Conservation (phyloP, 2,329 filamentous ascomycete genomes). For the Lasiodiplodia citricola region DNA sequence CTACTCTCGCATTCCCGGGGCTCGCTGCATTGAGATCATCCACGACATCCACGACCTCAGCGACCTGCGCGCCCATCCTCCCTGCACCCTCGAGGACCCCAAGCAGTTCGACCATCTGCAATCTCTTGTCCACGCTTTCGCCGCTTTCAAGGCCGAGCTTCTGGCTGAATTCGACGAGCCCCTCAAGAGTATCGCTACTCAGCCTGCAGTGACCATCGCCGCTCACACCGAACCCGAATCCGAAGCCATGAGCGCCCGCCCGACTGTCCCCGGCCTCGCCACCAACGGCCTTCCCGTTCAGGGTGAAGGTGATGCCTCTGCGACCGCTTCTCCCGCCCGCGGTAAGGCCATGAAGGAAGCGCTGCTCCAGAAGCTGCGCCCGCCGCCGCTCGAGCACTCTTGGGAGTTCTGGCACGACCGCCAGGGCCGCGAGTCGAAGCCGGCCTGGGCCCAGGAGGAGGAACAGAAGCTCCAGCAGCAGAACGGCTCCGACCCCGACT, state of each 20-base stretch:
- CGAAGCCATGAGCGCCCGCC: conserved; percentile 30
- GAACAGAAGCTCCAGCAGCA: conserved; percentile 34
- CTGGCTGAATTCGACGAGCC: conserved; percentile 14
- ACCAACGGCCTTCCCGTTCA: conserved; percentile 61
- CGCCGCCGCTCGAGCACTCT: conserved; percentile 56
- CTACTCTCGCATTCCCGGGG: background rate
- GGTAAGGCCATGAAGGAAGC: conserved; percentile 72
- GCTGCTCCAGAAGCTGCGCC: conserved; percentile 52
- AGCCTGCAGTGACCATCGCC: background rate
- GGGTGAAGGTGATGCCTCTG: conserved; percentile 63
- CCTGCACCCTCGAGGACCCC: conserved; percentile 6
- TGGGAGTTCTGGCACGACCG: conserved; percentile 61
- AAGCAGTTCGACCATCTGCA: conserved; percentile 27
- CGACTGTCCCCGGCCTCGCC: conserved; percentile 38
- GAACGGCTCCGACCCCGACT: conserved; percentile 35
- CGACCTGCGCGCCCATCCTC: conserved; percentile 4
- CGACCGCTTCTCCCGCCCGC: conserved; percentile 72
- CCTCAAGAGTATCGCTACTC: background rate
- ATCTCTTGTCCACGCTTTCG: conserved; percentile 28
- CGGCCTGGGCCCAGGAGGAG: conserved; percentile 24
- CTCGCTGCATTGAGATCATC: conserved; percentile 4
- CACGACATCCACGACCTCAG: conserved; percentile 10
- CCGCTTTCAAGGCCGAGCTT: conserved; percentile 14
- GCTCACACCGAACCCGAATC: conserved; percentile 33
- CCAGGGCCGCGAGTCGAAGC: conserved; percentile 40